Base-by-base conservation (phyloP, 2,329 filamentous ascomycete species). In the Fusarium graminum region DNA sequence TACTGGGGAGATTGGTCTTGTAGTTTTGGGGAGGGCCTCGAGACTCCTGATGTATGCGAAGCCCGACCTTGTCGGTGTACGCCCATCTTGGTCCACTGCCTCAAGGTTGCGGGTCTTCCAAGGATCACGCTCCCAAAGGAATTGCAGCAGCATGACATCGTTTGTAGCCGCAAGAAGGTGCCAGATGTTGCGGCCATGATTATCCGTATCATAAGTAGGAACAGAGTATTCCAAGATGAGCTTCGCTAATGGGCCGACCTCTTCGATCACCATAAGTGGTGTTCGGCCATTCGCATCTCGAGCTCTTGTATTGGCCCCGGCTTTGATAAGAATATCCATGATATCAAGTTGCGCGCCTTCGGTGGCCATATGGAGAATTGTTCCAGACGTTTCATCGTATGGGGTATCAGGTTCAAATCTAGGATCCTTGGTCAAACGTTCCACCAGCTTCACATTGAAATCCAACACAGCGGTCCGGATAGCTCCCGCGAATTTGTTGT, bases 101-200 rank as follows among this genome's bases (percentile, higher is more conserved):
- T 43, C 58, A 16, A 80, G 53, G 51, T 79, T 79, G 10, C 67
- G 41, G 3, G 64, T 39, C 28, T 65, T 74, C 19, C 47, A 39
- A 5, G 75, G 67, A 46, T 80, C 79, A 10, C 75, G 55, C 3
- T 63, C 44, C 36, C 68, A 59, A 2, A 81, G 72, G 65, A 72
- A 78, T 13, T 69, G 54, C 19, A 80, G 63, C 6, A 78, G 52
- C 1, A 26, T 29, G 3, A 56, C 38, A 34, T 79, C 78, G 19
- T 74, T 73, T 4, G 76, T 77, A 9, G 74, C 74, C 1, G 77
- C 78, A 3, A 72, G 74, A 12, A 75, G 72, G 53, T 80, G 79
- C 79, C 79, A 80, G 12, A 80, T 74, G 28, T 73, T 80, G 28
- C 74, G 73, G 1, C 76, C 76, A 3, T 69, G 54, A 1, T 69